phyloP scores from a whole-genome alignment of 768 basidiomycete species.

The Lentinula aciculospora region DNA sequence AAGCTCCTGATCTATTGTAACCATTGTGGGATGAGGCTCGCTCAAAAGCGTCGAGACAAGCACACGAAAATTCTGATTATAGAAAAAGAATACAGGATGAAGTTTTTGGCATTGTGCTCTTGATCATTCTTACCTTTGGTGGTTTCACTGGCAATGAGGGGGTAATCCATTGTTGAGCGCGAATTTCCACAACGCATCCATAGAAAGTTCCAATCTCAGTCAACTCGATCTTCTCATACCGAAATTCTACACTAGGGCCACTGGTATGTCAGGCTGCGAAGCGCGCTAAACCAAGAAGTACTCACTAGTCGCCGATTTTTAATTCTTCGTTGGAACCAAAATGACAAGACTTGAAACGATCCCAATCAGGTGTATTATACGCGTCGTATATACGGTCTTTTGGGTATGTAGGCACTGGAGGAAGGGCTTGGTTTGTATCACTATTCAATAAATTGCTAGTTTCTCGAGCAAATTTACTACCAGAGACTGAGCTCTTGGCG shows the following conservation, averaged over 20 bases:
- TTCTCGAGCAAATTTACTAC: no score
- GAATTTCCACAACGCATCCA: not conserved
- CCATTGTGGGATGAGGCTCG: not conserved
- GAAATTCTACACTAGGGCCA: not conserved
- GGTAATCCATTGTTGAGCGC: not conserved
- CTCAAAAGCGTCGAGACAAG: not conserved
- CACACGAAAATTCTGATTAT: not conserved
- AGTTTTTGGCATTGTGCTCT: no score
- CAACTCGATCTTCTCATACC: not conserved
- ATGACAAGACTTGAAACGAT: not conserved
- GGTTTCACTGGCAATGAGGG: not conserved
- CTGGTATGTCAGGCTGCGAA: not conserved
- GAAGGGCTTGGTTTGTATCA: not conserved
- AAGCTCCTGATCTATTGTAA: not conserved
- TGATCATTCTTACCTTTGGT: not conserved
- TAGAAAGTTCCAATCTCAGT: not conserved
- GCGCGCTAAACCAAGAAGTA: not conserved
- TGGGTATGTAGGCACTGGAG: not conserved
- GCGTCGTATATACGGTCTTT: not conserved
- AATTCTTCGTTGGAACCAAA: not conserved
- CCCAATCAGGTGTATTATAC: constrained; percentile 1
- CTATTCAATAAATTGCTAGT: not conserved
- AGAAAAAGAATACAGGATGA: not conserved
- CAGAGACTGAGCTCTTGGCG: no score
- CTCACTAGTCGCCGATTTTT: not conserved